Base-by-base conservation (phyloP, 306 rosid genomes). In the Spatholobus suberectus region DNA sequence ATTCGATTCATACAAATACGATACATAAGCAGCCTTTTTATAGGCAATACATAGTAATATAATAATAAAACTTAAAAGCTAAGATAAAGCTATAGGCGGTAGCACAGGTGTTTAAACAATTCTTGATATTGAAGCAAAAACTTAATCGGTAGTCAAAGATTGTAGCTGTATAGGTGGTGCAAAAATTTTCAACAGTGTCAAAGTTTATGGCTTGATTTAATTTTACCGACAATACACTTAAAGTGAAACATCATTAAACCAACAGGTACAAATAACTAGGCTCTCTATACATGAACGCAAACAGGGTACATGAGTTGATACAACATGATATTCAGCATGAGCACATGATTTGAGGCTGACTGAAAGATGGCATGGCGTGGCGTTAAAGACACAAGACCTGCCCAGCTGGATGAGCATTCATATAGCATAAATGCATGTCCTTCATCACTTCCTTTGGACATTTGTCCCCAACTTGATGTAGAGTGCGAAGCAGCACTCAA, bases 281-380 rank as follows among this genome's bases (percentile, higher is more conserved):
- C 74, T 81, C 74, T 81, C 83, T 81, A 77, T 85, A 85, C 88
- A 82, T 66, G 81, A 81, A 82, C 62, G 72, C 65, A 35, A 63
- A 77, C 32, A 66, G 62, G 76, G 77, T 78, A 81, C 78, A 71
- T 49, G 59, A 83, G 70, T 73, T 81, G 82, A 84, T 87, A 87
- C 82, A 87, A 80, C 83, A 76, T 76, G 76, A 79, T 79, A 61
- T 59, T 58, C 59, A 23, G n/a, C 78, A 87, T 27, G 46, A 44
- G 43, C 83, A 52, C 73, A 34, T 71, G 85, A 34, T 66, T 41
- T 84, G 82, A 72, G 75, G 51, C 70, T 74, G 34, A 52, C 17
- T 21, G 62, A 72, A 32, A 80, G 49, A 76, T 70, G 71, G 46
- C 62, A 76, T 29, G 74, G 37, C 46, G 75, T 54, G 40, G 63